Percentiles rank a stretch among this genome's conserved stretches.
These are phyloP conservation scores for Termitomyces sp. DNA, from an alignment of 768 basidiomycete species.

Conservation along the genomic window DNA sequence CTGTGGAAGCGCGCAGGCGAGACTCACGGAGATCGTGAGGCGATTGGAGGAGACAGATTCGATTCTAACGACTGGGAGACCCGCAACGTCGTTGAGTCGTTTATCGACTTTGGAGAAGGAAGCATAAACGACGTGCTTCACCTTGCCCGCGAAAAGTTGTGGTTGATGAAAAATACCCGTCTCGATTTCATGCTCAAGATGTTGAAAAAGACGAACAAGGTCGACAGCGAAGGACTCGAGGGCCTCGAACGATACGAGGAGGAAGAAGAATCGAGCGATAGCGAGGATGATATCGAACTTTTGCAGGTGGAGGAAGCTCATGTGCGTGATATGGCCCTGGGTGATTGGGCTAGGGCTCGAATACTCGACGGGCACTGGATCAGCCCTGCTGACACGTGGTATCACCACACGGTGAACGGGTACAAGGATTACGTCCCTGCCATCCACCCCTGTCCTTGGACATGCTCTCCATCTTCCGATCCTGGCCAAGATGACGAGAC, in stretches of 20 bases:
- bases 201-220: slow-evolving; percentile 27
- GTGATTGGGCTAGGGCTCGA: slow-evolving; percentile 68
- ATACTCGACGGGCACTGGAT: slow-evolving; percentile 78
- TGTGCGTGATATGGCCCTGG: slow-evolving; percentile 54
- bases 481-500: slow-evolving; percentile 20
- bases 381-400: slow-evolving; percentile 71
- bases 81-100: slow-evolving; percentile 64
- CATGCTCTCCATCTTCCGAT: slow-evolving; percentile 27
- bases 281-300: slow-evolving; percentile 41
- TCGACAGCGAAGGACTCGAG: slow-evolving; percentile 7
- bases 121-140: slow-evolving; percentile 56
- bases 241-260: slow-evolving; percentile 19
- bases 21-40: slow-evolving; percentile 49
- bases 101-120: slow-evolving; percentile 72
- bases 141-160: slow-evolving; percentile 66
- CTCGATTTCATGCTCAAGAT: slow-evolving; percentile 54
- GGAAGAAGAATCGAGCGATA: slow-evolving; percentile 39
- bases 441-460: slow-evolving; percentile 65
- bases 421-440: slow-evolving; percentile 34
- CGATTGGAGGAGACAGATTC: slow-evolving; percentile 45
- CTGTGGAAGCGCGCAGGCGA: slow-evolving; percentile 57
- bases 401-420: slow-evolving; percentile 36
- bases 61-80: slow-evolving; percentile 60
- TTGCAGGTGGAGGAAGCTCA: slow-evolving; percentile 39
- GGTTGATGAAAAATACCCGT: slow-evolving; percentile 64